Conservation (phyloP, 306 rosid genomes). For the Arachis stenosperma region DNA sequence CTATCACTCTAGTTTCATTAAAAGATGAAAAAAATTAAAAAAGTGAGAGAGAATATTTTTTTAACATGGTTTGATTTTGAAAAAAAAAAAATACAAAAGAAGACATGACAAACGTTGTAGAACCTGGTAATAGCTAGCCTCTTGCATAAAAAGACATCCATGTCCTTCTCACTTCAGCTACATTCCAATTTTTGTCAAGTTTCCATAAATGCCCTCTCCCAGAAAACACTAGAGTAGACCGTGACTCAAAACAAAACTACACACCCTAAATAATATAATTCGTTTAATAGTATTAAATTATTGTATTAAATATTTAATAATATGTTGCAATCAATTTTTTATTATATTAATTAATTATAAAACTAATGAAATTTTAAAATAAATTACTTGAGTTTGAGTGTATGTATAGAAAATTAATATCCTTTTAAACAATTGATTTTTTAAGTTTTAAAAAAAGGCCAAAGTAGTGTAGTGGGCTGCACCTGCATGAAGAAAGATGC, state of each 20-base stretch:
- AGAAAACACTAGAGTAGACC: conserved; percentile 37
- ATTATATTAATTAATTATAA: too few species aligned
- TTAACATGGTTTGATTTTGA: neutral
- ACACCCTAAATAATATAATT: neutral
- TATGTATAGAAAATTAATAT: neutral
- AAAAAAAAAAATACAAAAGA: conserved; percentile 16
- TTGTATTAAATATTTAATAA: too few species aligned
- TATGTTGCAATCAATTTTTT: neutral
- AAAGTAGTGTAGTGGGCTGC: conserved; percentile 48
- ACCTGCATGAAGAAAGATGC: conserved; percentile 58
- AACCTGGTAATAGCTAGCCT: neutral
- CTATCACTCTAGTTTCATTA: neutral
- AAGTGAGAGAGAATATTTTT: neutral
- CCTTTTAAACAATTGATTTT: neutral
- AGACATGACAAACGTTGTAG: conserved; percentile 16
- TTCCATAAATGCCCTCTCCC: conserved; percentile 44
- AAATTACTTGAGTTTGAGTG: too few species aligned
- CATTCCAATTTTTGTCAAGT: conserved; percentile 22
- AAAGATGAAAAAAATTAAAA: neutral
- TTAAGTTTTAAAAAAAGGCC: conserved; percentile 40
- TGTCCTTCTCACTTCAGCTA: conserved; percentile 43
- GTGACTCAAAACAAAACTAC: conserved; percentile 28
- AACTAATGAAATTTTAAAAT: too few species aligned
- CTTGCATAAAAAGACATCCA: conserved; percentile 42
- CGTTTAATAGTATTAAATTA: too few species aligned